These are phyloP conservation scores for Penicillium sp. DNA, from an alignment of 2,329 filamentous ascomycete species.

Conservation along the genomic window DNA sequence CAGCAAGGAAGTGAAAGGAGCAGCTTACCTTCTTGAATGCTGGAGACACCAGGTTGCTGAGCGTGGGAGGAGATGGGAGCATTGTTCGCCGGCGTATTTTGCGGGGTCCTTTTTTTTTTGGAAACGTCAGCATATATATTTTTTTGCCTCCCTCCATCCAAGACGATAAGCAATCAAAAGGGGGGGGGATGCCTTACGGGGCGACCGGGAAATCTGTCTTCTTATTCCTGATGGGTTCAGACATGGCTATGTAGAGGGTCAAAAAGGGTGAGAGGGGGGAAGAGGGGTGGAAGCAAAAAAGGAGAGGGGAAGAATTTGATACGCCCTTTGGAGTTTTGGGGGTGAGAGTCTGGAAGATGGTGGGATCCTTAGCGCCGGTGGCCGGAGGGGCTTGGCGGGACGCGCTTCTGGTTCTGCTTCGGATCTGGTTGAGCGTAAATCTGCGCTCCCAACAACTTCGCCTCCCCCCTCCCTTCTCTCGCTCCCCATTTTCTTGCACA, in stretches of 20 bases:
- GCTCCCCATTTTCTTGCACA: neutral
- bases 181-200: constrained; percentile 51
- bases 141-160: constrained; percentile 9
- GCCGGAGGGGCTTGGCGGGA: constrained; percentile 43
- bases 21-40: constrained; percentile 90
- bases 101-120: constrained; percentile 70
- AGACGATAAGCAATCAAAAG: constrained; percentile 25
- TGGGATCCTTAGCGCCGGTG: constrained; percentile 44
- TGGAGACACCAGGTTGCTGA: constrained; percentile 87
- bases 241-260: constrained; percentile 53
- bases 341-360: constrained; percentile 31
- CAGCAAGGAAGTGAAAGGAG: constrained; percentile 2
- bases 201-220: constrained; percentile 60
- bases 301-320: constrained; percentile 41
- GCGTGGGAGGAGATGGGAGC: constrained; percentile 97
- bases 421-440: too few relatives aligned
- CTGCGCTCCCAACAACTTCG: constrained; percentile 31
- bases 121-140: constrained; percentile 20
- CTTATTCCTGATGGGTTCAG: constrained; percentile 67
- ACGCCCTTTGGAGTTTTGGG: constrained; percentile 32
- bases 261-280: constrained; percentile 9
- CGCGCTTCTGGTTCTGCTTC: constrained; percentile 30
- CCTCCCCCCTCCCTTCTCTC: neutral
- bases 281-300: constrained; percentile 22
- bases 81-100: constrained; percentile 94